Conservation (phyloP, 2,329 filamentous ascomycete species). For the Sarocladium brachiariae region DNA sequence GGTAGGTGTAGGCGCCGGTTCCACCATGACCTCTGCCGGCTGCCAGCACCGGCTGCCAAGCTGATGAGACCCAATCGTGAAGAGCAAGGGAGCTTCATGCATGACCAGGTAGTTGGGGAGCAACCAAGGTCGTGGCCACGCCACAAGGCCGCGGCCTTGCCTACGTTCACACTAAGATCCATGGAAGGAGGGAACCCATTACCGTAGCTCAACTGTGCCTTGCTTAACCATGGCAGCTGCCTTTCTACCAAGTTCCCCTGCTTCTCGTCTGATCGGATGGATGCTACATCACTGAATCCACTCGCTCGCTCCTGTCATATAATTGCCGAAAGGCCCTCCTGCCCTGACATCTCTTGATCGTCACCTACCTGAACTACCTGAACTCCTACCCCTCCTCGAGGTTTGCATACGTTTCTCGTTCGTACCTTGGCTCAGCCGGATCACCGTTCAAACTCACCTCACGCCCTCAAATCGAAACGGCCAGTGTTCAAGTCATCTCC, state of each 20-base stretch:
- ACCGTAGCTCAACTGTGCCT: not conserved
- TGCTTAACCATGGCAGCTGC: slow-evolving; percentile 1
- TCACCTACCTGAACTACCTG: not conserved
- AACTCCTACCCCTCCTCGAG: not conserved
- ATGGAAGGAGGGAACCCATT: not conserved
- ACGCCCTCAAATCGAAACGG: not conserved
- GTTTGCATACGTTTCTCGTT: not conserved
- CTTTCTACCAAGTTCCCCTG: not conserved
- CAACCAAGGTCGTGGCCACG: not conserved
- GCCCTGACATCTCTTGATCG: not conserved
- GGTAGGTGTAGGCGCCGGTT: not conserved
- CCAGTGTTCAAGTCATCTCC: not conserved
- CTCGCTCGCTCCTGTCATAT: slow-evolving; percentile 2
- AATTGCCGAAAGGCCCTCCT: not conserved
- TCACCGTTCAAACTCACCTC: not conserved
- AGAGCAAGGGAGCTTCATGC: not conserved
- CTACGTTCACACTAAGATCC: not conserved
- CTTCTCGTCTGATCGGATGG: not conserved
- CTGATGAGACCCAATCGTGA: not conserved
- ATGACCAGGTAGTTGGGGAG: not conserved
- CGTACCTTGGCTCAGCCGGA: too few species aligned
- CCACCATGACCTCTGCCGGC: not conserved
- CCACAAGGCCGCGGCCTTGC: not conserved
- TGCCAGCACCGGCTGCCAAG: slow-evolving; percentile 1
- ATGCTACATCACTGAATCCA: slow-evolving; percentile 1